A percentile compares a stretch with the other conserved stretches of the same genome.
Conservation (phyloP, 345 rosid species). For the Citrus cavaleriei region DNA sequence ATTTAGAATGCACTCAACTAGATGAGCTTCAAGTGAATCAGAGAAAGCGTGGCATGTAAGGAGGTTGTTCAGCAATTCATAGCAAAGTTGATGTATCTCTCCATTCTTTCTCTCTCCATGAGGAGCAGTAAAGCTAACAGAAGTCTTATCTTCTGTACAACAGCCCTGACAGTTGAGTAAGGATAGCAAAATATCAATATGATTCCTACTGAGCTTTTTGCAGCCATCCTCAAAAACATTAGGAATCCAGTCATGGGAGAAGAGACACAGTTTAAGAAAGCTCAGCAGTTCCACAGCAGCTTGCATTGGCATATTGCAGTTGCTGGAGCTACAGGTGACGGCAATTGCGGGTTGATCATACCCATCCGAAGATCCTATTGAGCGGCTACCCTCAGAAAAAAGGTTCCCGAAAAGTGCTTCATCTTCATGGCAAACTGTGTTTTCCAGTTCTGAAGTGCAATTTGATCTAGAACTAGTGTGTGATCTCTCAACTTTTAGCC, state of each 20-base stretch:
- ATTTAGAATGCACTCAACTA: conserved; percentile 62
- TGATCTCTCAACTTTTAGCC: conserved; percentile 65
- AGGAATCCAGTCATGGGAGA: conserved; percentile 70
- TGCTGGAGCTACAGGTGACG: conserved; percentile 41
- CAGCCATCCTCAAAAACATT: conserved; percentile 69
- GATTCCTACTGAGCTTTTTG: conserved; percentile 49
- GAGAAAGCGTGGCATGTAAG: conserved; percentile 54
- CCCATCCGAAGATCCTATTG: conserved; percentile 66
- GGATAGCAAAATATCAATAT: conserved; percentile 75
- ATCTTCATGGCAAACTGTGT: conserved; percentile 79
- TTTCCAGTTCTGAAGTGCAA: conserved; percentile 68
- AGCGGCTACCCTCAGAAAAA: conserved; percentile 80
- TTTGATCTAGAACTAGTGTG: conserved; percentile 54
- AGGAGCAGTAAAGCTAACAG: conserved; percentile 37
- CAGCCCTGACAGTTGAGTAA: conserved; percentile 46
- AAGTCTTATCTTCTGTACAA: conserved; percentile 42
- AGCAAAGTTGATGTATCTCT: conserved; percentile 55
- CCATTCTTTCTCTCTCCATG: conserved; percentile 59
- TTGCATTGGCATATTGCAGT: conserved; percentile 69
- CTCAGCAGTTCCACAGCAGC: conserved; percentile 72
- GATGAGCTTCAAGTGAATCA: conserved; percentile 67
- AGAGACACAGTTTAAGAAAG: conserved; percentile 66
- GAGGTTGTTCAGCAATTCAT: conserved; percentile 69
- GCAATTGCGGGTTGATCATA: conserved; percentile 63
- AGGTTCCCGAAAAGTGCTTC: conserved; percentile 96